Evolutionary conservation across 2,329 filamentous ascomycete genomes (phyloP), one percentile per base, ranked within the genome.

Genomic region (Periglandula ipomoeae): DNA sequence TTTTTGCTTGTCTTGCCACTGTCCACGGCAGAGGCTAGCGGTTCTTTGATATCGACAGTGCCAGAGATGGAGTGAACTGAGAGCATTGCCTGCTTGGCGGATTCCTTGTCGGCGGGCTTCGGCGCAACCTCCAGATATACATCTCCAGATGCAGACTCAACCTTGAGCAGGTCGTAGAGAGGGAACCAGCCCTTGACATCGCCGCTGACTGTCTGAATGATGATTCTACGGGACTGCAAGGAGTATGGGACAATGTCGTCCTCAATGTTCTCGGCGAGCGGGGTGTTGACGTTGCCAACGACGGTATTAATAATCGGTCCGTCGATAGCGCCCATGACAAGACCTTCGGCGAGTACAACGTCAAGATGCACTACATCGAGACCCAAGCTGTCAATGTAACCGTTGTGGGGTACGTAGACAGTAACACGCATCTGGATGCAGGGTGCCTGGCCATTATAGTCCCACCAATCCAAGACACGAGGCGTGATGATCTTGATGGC

Each of bases 351-450:
- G 9, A 76, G 58, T 5, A 63, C 53, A 15, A 76, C 56, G 50
- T 65, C 63, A 17, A 76, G 66, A 20, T 71, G 65, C 9, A 65
- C 52, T 3, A 64, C 59, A 17, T 60, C 54, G 15, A 78, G 53
- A 7, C 49, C 44, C 7, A 79, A 56, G 3, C 38, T 49, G 13
- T 66, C 55, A 11, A 80, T 59, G 8, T 62, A 55, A 3, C 65
- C 63, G 15, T 62, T 55, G 4, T 61, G 58, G 6, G 76, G 76
- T 0, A 73, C 66, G 64, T 67, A 74, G 38, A 76, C 57, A 3
- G 72, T 78, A 15, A 65, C 62, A 10, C 66, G 67, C 49, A 79
- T 63, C 51, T 71, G 68, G 19, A 79, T 62, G 55, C 76, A 79
- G 1, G 74, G 72, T 7, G 58, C 52, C 2, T 54, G 48, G 11